Percentiles rank a stretch among this genome's conserved stretches.
Evolutionary conservation across 2,329 filamentous ascomycete species (phyloP).

Genomic region (Nemania sp.): DNA sequence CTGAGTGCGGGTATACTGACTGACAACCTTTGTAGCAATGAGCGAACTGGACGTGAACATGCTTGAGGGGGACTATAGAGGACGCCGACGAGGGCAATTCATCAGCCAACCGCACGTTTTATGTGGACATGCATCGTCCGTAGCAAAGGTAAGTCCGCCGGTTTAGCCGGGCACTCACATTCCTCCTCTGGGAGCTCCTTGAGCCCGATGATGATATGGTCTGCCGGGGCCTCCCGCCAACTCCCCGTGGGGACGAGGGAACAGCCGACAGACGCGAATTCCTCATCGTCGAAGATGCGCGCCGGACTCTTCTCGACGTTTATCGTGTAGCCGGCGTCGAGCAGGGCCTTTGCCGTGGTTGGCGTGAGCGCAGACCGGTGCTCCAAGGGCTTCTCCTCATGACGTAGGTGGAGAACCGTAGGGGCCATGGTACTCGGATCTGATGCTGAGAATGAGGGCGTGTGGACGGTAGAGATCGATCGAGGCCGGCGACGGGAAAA

Average conservation of each 20-base stretch:
- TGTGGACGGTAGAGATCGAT: background rate
- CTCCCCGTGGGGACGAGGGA: constrained; percentile 67
- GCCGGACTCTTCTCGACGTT: constrained; percentile 69
- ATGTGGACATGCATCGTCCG: background rate
- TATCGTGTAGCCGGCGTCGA: constrained; percentile 71
- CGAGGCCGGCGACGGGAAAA: background rate
- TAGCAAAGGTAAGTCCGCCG: background rate
- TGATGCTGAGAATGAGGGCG: background rate
- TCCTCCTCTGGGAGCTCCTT: constrained; percentile 78
- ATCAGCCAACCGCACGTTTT: constrained; percentile 1
- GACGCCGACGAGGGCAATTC: background rate
- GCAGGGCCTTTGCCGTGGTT: constrained; percentile 58
- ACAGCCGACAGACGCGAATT: constrained; percentile 67
- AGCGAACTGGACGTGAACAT: constrained; percentile 69
- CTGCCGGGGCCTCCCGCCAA: constrained; percentile 69
- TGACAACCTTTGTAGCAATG: constrained; percentile 78
- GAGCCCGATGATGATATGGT: constrained; percentile 74
- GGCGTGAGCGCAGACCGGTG: constrained; percentile 52
- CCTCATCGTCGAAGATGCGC: constrained; percentile 66
- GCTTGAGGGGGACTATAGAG: constrained; percentile 64
- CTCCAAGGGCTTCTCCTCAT: constrained; percentile 64
- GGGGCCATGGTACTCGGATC: constrained; percentile 35
- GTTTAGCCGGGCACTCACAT: constrained; percentile 49
- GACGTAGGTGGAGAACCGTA: constrained; percentile 57
- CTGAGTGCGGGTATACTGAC: too few species aligned